Evolutionary conservation across 768 basidiomycete genomes (phyloP).

Genomic region (Lactarius sp.): DNA sequence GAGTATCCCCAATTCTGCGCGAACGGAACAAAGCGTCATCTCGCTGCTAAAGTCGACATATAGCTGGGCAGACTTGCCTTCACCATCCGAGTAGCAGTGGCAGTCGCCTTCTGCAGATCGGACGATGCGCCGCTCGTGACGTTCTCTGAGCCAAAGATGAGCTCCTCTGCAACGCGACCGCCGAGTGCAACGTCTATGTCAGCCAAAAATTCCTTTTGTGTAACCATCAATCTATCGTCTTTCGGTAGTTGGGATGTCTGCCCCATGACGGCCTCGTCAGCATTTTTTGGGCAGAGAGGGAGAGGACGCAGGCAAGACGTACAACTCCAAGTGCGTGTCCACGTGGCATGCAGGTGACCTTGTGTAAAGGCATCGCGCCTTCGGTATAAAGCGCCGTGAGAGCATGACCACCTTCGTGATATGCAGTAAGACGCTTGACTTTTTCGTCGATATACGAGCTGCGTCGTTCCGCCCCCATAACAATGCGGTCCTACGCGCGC

Average conservation of each 20-base stretch:
- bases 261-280: not conserved
- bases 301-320: conserved; percentile 32
- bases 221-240: conserved; percentile 68
- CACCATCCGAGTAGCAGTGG: conserved; percentile 81
- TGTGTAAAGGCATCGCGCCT: conserved; percentile 95
- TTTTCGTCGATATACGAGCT: conserved; percentile 85
- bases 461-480: conserved; percentile 95
- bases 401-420: conserved; percentile 97
- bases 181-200: conserved; percentile 91
- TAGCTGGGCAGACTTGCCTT: conserved; percentile 48
- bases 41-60: not conserved
- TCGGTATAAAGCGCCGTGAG: conserved; percentile 92
- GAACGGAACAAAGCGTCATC: not conserved
- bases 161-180: conserved; percentile 91
- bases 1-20: conserved; percentile 74
- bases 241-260: conserved; percentile 75
- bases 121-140: conserved; percentile 90
- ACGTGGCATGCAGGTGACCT: conserved; percentile 95
- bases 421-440: conserved; percentile 85
- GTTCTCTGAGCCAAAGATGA: conserved; percentile 83
- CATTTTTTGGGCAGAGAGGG: not conserved
- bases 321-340: conserved; percentile 90
- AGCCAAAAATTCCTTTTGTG: conserved; percentile 69
- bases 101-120: conserved; percentile 77
- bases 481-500: conserved; percentile 68